Conservation (phyloP, 2,329 filamentous ascomycete genomes). For the Sporothrix protearum region DNA sequence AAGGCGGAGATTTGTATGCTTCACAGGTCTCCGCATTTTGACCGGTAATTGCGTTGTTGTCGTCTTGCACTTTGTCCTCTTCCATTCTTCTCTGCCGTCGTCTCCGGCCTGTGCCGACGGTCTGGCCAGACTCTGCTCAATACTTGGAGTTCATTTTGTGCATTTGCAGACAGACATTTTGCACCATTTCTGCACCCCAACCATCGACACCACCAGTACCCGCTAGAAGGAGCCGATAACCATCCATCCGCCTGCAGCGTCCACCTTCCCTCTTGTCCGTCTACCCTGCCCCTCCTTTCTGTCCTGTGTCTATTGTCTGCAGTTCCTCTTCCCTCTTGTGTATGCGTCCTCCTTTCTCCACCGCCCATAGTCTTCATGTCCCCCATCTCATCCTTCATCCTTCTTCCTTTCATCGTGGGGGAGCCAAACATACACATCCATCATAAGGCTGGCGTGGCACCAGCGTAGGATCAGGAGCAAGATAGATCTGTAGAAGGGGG, state of each 20-base stretch:
- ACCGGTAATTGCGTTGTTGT: background rate
- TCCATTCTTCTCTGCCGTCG: background rate
- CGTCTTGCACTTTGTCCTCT: background rate
- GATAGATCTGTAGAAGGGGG: background rate
- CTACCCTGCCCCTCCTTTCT: background rate
- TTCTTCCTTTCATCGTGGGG: background rate
- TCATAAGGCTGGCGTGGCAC: background rate
- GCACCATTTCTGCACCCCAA: background rate
- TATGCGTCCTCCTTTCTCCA: background rate
- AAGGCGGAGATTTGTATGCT: slow-evolving; percentile 16
- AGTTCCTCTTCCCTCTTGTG: background rate
- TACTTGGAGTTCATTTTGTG: background rate
- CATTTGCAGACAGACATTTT: background rate
- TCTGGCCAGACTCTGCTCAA: background rate
- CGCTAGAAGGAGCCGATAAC: background rate
- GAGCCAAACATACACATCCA: background rate
- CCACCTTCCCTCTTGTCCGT: background rate
- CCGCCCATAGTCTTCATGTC: background rate
- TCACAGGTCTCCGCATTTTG: background rate
- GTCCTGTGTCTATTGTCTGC: background rate
- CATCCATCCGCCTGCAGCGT: background rate
- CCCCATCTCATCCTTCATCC: background rate
- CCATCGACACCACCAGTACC: background rate
- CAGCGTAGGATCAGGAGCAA: background rate
- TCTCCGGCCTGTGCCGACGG: background rate